Evolutionary conservation across 805 yeast species (phyloP).

Genomic region (Saturnispora serradocipensis): DNA sequence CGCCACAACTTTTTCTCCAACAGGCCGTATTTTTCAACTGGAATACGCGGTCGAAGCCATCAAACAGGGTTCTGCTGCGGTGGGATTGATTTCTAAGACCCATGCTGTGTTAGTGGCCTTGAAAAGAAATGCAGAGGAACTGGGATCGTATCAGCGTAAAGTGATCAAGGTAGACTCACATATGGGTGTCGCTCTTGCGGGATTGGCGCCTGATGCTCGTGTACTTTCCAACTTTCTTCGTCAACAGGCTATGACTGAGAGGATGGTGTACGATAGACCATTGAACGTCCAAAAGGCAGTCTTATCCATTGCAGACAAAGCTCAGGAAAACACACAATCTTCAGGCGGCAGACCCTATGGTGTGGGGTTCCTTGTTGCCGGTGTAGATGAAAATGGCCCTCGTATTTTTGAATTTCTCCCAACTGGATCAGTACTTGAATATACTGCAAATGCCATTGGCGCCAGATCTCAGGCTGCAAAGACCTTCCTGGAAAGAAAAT

Average conservation of each 20-base stretch:
- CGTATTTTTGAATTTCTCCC: constrained; percentile 95
- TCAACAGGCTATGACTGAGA: constrained; percentile 84
- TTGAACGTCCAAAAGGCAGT: constrained; percentile 78
- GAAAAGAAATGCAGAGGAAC: constrained; percentile 93
- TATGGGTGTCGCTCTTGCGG: constrained; percentile 92
- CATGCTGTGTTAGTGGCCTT: constrained; percentile 90
- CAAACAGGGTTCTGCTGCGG: constrained; percentile 96
- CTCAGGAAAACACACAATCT: constrained; percentile 92
- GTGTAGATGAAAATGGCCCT: constrained; percentile 89
- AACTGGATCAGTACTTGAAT: constrained; percentile 86
- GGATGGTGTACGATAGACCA: constrained; percentile 78
- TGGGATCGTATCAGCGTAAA: constrained; percentile 94
- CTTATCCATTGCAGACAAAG: constrained; percentile 84
- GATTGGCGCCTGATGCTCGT: constrained; percentile 97
- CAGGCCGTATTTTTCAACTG: constrained; percentile 83
- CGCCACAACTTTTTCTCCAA: constrained; percentile 94
- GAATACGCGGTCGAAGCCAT: constrained; percentile 92
- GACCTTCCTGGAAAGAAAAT: constrained; percentile 85
- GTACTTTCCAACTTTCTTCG: constrained; percentile 83
- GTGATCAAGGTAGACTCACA: constrained; percentile 87
- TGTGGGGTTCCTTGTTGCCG: constrained; percentile 85
- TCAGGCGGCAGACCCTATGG: constrained; percentile 98
- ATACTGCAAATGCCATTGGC: constrained; percentile 91
- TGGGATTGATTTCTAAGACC: constrained; percentile 78
- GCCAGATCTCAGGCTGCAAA: constrained; percentile 98